Percentiles rank a stretch among this genome's conserved stretches.
These are phyloP conservation scores for Botrytis pseudocinerea DNA, from an alignment of 2,329 filamentous ascomycete genomes.

Conservation along the genomic window DNA sequence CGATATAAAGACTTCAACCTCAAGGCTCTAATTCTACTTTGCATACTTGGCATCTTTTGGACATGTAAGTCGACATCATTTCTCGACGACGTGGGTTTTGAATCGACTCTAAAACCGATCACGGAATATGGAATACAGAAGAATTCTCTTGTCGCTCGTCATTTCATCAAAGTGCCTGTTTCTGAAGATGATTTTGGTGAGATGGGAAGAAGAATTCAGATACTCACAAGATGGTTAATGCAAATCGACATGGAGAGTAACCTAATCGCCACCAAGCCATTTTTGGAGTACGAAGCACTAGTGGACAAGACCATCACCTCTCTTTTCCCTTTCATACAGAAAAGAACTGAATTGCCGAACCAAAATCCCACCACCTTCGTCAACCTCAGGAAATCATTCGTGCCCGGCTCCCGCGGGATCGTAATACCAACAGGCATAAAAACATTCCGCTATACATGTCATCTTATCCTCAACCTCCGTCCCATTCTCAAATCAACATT, in stretches of 20 bases:
- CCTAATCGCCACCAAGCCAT: background rate
- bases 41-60: background rate
- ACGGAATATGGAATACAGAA: background rate
- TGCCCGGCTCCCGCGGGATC: constrained; percentile 5
- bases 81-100: background rate
- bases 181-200: background rate
- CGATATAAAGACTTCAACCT: background rate
- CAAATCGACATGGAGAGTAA: background rate
- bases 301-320: background rate
- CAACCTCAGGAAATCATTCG: background rate
- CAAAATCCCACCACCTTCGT: background rate
- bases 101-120: background rate
- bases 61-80: background rate
- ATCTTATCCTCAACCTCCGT: constrained; percentile 5
- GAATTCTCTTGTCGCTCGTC: background rate
- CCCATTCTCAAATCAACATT: constrained; percentile 3
- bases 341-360: no score
- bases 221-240: background rate
- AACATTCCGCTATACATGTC: constrained; percentile 9
- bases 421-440: constrained; percentile 8
- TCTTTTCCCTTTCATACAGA: background rate
- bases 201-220: background rate
- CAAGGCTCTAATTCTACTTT: background rate
- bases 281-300: background rate
- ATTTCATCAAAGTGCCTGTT: constrained; percentile 4